These are phyloP conservation scores for Graphiopsis chlorocephala DNA, from an alignment of 2,329 filamentous ascomycete species.

Conservation along the genomic window DNA sequence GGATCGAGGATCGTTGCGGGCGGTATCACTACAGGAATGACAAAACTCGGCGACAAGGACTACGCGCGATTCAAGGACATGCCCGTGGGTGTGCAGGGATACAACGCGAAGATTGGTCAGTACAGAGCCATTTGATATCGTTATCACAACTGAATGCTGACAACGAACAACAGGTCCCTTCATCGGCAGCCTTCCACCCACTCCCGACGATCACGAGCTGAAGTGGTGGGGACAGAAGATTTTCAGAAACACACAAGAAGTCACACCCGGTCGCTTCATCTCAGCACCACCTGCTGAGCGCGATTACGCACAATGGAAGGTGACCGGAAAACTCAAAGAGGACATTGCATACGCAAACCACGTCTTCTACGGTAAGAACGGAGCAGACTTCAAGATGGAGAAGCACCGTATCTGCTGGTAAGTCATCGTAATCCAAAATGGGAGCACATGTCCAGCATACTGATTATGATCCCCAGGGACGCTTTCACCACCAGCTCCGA, in stretches of 20 bases:
- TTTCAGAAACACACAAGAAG: conserved; percentile 55
- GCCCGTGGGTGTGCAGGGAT: conserved; percentile 48
- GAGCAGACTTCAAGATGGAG: conserved; percentile 56
- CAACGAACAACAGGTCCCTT: conserved; percentile 46
- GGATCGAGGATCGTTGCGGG: conserved; percentile 56
- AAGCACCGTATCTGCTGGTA: conserved; percentile 67
- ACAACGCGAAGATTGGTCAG: conserved; percentile 32
- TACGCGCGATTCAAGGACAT: conserved; percentile 40
- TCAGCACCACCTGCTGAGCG: conserved; percentile 55
- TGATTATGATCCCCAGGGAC: conserved; percentile 49
- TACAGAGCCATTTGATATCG: neutral
- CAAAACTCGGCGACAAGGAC: conserved; percentile 41
- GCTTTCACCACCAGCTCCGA: conserved; percentile 60
- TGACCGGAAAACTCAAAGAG: conserved; percentile 54
- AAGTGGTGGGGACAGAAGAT: conserved; percentile 64
- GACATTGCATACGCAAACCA: conserved; percentile 58
- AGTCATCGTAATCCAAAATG: conserved; percentile 28
- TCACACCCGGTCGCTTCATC: conserved; percentile 52
- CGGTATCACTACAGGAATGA: conserved; percentile 52
- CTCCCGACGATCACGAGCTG: conserved; percentile 41
- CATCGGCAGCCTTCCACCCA: conserved; percentile 58
- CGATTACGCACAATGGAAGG: conserved; percentile 64
- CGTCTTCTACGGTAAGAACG: conserved; percentile 59
- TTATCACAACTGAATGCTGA: conserved; percentile 19
- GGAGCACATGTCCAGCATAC: neutral